Evolutionary conservation across 768 basidiomycete species (phyloP).

Genomic region (Gloeophyllum trabeum): DNA sequence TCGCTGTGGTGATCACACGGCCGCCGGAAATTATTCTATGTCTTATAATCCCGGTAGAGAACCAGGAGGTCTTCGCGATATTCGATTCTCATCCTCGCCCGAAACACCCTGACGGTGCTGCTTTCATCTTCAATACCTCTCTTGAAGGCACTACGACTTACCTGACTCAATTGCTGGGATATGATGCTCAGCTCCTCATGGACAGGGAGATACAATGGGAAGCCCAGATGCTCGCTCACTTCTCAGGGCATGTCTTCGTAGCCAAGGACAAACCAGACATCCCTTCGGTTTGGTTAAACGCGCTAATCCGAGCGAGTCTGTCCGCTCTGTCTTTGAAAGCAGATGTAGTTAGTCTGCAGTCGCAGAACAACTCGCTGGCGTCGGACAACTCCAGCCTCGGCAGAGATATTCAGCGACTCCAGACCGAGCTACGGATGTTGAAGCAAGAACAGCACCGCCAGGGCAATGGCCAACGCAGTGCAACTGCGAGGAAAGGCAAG

Average conservation of each 20-base stretch:
- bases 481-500: not conserved
- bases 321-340: constrained; percentile 30
- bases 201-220: constrained; percentile 47
- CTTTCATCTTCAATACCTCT: constrained; percentile 40
- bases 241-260: constrained; percentile 45
- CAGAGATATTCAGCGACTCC: constrained; percentile 9
- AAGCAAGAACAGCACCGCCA: constrained; percentile 1
- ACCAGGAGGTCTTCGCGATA: constrained; percentile 34
- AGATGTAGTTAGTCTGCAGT: constrained; percentile 25
- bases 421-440: constrained; percentile 14
- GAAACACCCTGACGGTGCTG: constrained; percentile 47
- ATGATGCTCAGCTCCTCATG: constrained; percentile 31
- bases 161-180: constrained; percentile 34
- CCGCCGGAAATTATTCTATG: constrained; percentile 61
- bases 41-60: constrained; percentile 20
- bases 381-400: constrained; percentile 11
- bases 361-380: constrained; percentile 15
- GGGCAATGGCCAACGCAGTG: not conserved
- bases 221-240: constrained; percentile 48
- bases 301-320: constrained; percentile 39
- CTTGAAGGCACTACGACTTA: constrained; percentile 29
- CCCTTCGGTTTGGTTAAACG: constrained; percentile 15
- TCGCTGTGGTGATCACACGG: constrained; percentile 49
- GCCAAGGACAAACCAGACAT: constrained; percentile 16
- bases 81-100: constrained; percentile 63